Percentiles rank a stretch among this genome's conserved stretches.
Conservation (phyloP, 2,329 filamentous ascomycete species). For the Myrmaecium sp. region DNA sequence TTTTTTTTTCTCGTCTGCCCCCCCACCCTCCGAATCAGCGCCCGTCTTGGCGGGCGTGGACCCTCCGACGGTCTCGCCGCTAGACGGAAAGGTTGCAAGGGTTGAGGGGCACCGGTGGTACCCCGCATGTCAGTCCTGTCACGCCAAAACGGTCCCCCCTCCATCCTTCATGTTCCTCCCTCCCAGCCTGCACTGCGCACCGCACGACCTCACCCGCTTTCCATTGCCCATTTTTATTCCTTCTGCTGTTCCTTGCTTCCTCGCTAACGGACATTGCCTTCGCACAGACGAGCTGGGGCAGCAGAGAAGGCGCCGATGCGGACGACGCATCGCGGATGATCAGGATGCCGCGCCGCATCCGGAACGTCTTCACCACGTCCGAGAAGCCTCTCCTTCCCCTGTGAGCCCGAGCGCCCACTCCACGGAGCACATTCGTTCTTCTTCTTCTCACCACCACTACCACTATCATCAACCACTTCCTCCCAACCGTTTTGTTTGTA, state of each 20-base stretch:
- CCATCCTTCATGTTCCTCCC: conserved; percentile 11
- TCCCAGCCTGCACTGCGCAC: conserved; percentile 4
- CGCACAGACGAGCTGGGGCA: conserved; percentile 80
- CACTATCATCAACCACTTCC: no score
- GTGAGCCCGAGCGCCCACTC: no score
- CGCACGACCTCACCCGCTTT: conserved; percentile 1
- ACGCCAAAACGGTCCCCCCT: conserved; percentile 1
- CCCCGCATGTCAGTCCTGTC: no score
- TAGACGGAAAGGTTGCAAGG: no score
- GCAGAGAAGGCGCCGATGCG: conserved; percentile 75
- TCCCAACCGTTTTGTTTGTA: no score
- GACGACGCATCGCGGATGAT: conserved; percentile 35
- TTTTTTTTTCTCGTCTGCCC: conserved; percentile 2
- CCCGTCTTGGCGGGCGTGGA: conserved; percentile 1
- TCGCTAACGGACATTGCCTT: conserved; percentile 3
- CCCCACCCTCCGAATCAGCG: conserved; percentile 1
- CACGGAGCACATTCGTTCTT: no score
- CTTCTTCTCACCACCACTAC: no score
- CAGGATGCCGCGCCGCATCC: no score
- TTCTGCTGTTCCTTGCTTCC: conserved; percentile 2
- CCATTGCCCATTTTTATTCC: not conserved
- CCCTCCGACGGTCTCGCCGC: not conserved
- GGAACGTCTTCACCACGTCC: no score
- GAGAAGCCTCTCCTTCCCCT: no score
- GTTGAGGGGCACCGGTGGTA: no score